phyloP scores from a whole-genome alignment of 1,284 basidiomycete species.

The Leccinum fallax region DNA sequence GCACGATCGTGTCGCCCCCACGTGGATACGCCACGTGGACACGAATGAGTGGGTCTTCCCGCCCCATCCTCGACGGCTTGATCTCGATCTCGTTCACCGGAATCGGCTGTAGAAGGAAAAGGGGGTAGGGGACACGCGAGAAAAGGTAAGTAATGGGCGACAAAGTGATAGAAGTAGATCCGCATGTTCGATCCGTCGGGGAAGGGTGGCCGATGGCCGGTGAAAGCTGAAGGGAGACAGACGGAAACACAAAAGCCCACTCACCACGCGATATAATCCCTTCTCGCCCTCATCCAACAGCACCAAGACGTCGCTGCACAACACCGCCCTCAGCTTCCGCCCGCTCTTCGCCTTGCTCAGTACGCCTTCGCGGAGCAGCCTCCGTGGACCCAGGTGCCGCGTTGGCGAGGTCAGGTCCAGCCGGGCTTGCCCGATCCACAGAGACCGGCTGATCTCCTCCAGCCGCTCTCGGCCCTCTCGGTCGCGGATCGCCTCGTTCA shows the following conservation, averaged over 20 bases:
- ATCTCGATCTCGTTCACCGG: conserved; percentile 68
- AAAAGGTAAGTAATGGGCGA: not conserved
- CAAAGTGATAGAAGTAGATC: not conserved
- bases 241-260: conserved; percentile 27
- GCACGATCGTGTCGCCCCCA: conserved; percentile 69
- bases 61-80: conserved; percentile 48
- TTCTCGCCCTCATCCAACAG: conserved; percentile 70
- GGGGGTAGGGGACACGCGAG: not conserved
- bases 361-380: conserved; percentile 78
- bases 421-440: conserved; percentile 87
- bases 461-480: conserved; percentile 80
- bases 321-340: conserved; percentile 72
- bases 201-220: not conserved
- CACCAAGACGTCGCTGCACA: conserved; percentile 83
- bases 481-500: conserved; percentile 91
- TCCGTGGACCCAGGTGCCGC: conserved; percentile 73
- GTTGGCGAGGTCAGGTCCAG: conserved; percentile 92
- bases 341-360: conserved; percentile 85
- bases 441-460: conserved; percentile 68
- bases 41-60: conserved; percentile 68
- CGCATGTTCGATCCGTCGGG: not conserved
- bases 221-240: not conserved
- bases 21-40: conserved; percentile 68
- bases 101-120: conserved; percentile 51
- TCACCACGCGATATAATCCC: conserved; percentile 80